These are phyloP conservation scores for Aspergillus puulaauensis DNA, from an alignment of 2,329 filamentous ascomycete genomes.

Conservation along the genomic window DNA sequence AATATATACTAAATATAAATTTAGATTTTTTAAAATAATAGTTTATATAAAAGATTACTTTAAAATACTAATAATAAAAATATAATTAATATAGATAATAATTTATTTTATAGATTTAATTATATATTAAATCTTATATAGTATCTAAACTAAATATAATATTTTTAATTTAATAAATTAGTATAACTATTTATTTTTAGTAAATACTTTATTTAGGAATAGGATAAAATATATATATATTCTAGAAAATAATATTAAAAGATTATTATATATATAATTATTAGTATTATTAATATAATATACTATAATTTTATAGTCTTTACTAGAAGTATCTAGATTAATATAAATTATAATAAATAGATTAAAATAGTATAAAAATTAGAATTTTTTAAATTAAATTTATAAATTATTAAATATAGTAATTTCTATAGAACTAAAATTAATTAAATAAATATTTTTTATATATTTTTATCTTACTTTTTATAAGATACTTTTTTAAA, in stretches of 20 bases:
- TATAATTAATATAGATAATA: too few relatives aligned
- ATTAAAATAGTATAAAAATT: not conserved
- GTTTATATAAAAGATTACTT: too few relatives aligned
- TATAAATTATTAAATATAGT: not conserved
- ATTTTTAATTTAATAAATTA: not conserved
- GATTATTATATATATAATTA: not conserved
- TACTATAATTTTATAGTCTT: not conserved
- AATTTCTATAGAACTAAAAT: too few relatives aligned
- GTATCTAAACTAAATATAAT: not conserved
- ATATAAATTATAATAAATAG: not conserved
- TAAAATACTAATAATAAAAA: too few relatives aligned
- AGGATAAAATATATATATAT: not conserved
- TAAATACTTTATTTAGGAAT: not conserved
- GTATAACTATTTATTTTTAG: not conserved
- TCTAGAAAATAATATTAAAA: not conserved
- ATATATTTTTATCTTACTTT: too few relatives aligned
- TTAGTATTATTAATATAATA: not conserved
- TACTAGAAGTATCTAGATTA: not conserved
- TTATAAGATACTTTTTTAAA: too few relatives aligned
- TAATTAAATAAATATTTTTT: too few relatives aligned
- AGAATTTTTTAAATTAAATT: rapidly evolving
- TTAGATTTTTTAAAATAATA: too few relatives aligned
- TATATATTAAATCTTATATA: not conserved
- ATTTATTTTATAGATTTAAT: too few relatives aligned
- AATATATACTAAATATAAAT: not conserved